These are phyloP conservation scores for Amanita exitialis DNA, from an alignment of 768 basidiomycete species.

Conservation along the genomic window DNA sequence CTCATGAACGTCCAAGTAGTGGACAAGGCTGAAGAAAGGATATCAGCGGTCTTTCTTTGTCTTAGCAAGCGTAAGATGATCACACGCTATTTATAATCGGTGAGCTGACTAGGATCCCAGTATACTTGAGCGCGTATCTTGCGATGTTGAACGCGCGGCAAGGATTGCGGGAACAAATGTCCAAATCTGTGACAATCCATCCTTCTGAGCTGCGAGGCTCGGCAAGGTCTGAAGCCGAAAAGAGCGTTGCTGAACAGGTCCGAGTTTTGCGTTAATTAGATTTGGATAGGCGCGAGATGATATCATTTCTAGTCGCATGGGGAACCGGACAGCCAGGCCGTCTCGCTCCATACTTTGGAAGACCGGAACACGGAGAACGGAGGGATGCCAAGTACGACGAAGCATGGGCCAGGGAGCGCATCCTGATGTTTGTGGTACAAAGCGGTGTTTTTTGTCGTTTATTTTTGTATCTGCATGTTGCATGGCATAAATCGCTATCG, in stretches of 20 bases:
- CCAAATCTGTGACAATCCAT: conserved; percentile 30
- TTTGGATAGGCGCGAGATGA: no score
- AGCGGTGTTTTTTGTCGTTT: no score
- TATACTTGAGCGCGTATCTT: conserved; percentile 49
- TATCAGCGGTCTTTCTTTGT: conserved; percentile 35
- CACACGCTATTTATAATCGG: background rate
- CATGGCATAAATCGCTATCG: background rate
- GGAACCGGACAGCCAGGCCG: conserved; percentile 1
- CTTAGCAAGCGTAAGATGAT: conserved; percentile 37
- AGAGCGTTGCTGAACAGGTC: conserved; percentile 12
- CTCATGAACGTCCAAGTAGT: no score
- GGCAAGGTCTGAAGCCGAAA: conserved; percentile 6
- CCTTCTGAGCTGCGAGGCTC: conserved; percentile 24
- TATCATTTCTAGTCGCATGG: no score
- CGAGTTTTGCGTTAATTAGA: background rate
- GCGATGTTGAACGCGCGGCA: conserved; percentile 41
- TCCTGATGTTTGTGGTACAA: no score
- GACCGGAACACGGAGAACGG: conserved; percentile 9
- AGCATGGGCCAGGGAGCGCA: no score
- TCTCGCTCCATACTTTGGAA: conserved; percentile 14
- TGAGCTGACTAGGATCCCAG: conserved; percentile 16
- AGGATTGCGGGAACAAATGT: conserved; percentile 23
- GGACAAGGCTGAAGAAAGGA: conserved; percentile 1
- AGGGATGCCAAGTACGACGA: background rate
- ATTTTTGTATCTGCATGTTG: no score